Percentiles rank a stretch among this genome's conserved stretches.
These are phyloP conservation scores for Colletotrichum tropicale DNA, from an alignment of 2,329 filamentous ascomycete species.

Conservation along the genomic window DNA sequence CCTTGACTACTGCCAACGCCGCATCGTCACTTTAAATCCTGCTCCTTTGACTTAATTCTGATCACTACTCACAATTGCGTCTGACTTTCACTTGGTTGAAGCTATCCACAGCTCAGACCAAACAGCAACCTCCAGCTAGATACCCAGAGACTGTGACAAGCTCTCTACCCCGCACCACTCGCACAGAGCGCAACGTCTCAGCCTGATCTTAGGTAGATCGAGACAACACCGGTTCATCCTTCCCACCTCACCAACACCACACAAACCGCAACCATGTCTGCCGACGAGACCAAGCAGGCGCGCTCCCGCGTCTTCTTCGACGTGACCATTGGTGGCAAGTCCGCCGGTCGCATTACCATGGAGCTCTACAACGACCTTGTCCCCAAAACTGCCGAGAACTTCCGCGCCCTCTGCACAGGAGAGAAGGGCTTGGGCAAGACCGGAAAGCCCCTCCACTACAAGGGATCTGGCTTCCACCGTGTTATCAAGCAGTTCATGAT, in stretches of 20 bases:
- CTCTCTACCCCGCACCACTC: neutral
- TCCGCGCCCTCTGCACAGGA: slow-evolving; percentile 90
- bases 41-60: neutral
- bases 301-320: slow-evolving; percentile 92
- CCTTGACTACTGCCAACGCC: neutral
- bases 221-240: neutral
- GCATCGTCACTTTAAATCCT: neutral
- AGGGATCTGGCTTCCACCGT: slow-evolving; percentile 90
- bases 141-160: neutral
- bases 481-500: slow-evolving; percentile 99
- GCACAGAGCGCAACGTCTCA: slow-evolving; percentile 37
- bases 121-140: neutral
- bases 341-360: slow-evolving; percentile 81
- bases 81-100: neutral
- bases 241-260: neutral
- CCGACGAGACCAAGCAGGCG: slow-evolving; percentile 43
- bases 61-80: neutral
- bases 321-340: slow-evolving; percentile 77
- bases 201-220: neutral
- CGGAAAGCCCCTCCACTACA: slow-evolving; percentile 90
- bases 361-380: slow-evolving; percentile 81
- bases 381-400: slow-evolving; percentile 96
- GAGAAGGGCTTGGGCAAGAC: slow-evolving; percentile 86
- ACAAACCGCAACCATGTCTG: slow-evolving; percentile 3
- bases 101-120: neutral